phyloP scores from a whole-genome alignment of 306 rosid genomes.

The Corylus avellana region DNA sequence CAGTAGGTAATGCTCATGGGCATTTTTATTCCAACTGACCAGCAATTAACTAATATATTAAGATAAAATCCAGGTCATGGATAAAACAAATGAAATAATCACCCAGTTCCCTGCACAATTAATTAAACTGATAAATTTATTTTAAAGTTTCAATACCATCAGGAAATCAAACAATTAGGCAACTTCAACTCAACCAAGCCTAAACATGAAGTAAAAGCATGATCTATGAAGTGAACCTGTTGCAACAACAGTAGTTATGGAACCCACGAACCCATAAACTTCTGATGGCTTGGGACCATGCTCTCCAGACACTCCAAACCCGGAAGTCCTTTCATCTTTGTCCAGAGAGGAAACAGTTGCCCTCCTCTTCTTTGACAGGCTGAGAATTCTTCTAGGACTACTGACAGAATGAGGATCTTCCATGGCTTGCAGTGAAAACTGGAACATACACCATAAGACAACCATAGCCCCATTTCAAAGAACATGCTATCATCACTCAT shows the following conservation, averaged over 20 bases:
- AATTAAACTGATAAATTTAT: not conserved
- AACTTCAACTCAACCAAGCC: not conserved
- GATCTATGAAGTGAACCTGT: constrained; percentile 49
- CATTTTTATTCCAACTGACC: not conserved
- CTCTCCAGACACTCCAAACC: constrained; percentile 61
- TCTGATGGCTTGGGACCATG: constrained; percentile 90
- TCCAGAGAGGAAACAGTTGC: constrained; percentile 50
- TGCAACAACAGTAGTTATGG: constrained; percentile 75
- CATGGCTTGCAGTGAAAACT: constrained; percentile 36
- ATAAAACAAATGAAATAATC: not conserved
- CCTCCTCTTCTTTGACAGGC: constrained; percentile 59
- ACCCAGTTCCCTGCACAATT: not conserved
- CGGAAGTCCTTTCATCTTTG: constrained; percentile 49
- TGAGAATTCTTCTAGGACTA: constrained; percentile 81
- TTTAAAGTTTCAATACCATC: not conserved
- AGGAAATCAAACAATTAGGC: not conserved
- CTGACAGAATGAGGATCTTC: constrained; percentile 73
- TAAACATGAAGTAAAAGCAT: not conserved
- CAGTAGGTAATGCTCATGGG: not conserved
- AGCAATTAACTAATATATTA: not conserved
- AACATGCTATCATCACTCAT: not conserved
- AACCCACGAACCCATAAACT: constrained; percentile 91
- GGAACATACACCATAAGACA: not conserved
- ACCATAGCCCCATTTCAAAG: not conserved
- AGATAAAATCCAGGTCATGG: not conserved